phyloP scores from a whole-genome alignment of 306 rosid genomes.

The Inga laurina region DNA sequence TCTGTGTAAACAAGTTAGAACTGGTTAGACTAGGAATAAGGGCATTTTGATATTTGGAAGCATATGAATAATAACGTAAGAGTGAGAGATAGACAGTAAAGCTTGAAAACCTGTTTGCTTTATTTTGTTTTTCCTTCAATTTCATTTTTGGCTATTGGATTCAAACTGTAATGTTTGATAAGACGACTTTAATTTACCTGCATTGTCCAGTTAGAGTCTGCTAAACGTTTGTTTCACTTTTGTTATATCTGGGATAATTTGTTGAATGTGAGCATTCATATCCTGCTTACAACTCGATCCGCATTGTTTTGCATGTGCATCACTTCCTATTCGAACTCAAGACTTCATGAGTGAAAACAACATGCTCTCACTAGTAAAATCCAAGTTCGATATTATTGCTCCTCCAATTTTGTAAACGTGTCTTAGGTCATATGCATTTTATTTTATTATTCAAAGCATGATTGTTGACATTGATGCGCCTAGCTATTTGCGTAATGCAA shows the following conservation, averaged over 20 bases:
- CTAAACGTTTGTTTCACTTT: not conserved
- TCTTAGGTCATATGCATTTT: not conserved
- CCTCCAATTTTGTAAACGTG: not conserved
- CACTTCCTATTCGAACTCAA: not conserved
- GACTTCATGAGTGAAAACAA: not conserved
- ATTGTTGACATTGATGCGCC: not conserved
- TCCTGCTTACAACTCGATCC: not conserved
- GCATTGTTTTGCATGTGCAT: not conserved
- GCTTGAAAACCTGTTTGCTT: not conserved
- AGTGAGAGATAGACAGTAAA: not conserved
- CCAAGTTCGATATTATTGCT: not conserved
- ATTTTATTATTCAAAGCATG: not conserved
- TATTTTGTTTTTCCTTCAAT: not conserved
- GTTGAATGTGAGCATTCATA: not conserved
- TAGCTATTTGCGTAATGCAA: not conserved
- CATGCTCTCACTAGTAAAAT: not conserved
- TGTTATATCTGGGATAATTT: not conserved
- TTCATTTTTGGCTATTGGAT: not conserved
- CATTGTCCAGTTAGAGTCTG: not conserved
- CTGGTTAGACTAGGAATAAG: conserved; percentile 6
- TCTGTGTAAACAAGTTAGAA: not conserved
- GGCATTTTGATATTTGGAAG: conserved; percentile 3
- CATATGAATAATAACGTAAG: not conserved
- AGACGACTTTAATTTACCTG: not conserved
- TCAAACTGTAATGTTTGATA: not conserved